These are phyloP conservation scores for Chalciporus sphaerocephalus DNA, from an alignment of 768 basidiomycete species.

Conservation along the genomic window DNA sequence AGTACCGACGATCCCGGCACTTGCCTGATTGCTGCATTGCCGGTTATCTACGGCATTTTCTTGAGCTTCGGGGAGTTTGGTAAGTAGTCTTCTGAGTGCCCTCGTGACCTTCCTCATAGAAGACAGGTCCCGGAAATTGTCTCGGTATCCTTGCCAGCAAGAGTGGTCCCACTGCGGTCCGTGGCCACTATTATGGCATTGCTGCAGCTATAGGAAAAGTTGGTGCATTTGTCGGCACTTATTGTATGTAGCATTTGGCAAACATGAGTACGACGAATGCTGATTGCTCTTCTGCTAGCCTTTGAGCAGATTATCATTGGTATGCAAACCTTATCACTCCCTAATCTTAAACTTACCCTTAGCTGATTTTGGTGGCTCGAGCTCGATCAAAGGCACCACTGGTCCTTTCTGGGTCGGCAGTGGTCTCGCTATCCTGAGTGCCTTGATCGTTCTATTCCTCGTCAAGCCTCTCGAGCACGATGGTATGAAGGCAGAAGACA, in stretches of 20 bases:
- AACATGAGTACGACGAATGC: not conserved
- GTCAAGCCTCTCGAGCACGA: constrained; percentile 71
- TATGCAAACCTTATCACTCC: constrained; percentile 20
- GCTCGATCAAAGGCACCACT: constrained; percentile 57
- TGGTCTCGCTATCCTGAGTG: constrained; percentile 77
- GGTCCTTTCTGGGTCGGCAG: constrained; percentile 89
- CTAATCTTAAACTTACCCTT: not conserved
- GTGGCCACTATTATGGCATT: constrained; percentile 81
- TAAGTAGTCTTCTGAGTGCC: constrained; percentile 18
- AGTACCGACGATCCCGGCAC: too few species aligned
- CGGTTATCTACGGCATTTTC: constrained; percentile 90
- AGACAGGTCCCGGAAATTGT: constrained; percentile 73
- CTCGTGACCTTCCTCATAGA: constrained; percentile 1
- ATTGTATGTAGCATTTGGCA: constrained; percentile 46
- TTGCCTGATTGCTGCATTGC: constrained; percentile 1
- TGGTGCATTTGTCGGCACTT: constrained; percentile 80
- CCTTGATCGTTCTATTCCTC: constrained; percentile 66
- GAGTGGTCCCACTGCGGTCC: constrained; percentile 77
- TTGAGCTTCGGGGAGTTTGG: constrained; percentile 85
- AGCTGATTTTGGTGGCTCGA: constrained; percentile 56
- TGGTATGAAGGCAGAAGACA: constrained; percentile 77
- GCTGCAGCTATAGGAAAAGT: constrained; percentile 86
- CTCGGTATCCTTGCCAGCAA: constrained; percentile 84
- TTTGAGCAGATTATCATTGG: constrained; percentile 66
- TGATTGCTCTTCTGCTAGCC: constrained; percentile 33